Evolutionary conservation across 345 rosid species (phyloP).

Genomic region (Hirschfeldia incana): DNA sequence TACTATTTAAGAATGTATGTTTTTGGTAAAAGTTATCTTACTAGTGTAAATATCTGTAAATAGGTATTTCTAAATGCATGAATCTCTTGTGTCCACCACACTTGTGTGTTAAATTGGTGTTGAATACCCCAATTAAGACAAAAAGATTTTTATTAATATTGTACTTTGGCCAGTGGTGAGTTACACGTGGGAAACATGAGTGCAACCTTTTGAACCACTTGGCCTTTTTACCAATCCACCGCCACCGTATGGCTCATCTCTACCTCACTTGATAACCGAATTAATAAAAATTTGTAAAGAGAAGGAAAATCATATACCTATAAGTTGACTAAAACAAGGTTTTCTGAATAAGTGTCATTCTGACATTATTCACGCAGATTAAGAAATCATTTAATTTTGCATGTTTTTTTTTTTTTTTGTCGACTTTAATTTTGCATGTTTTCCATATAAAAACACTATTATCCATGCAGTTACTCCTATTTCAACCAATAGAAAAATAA

Average conservation of each 20-base stretch:
- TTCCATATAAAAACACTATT: too few relatives aligned
- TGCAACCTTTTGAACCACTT: constrained; percentile 19
- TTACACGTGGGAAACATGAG: constrained; percentile 34
- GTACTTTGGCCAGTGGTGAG: background rate
- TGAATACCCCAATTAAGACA: constrained; percentile 2
- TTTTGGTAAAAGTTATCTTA: background rate
- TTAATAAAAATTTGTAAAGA: background rate
- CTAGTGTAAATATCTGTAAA: constrained; percentile 1
- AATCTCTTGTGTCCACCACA: constrained; percentile 7
- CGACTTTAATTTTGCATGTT: too few relatives aligned
- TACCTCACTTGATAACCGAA: background rate
- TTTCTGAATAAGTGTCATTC: too few relatives aligned
- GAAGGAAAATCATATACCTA: background rate
- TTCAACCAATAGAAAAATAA: too few relatives aligned
- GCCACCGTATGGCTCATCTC: constrained; percentile 6
- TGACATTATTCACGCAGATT: too few relatives aligned
- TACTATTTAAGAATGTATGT: background rate
- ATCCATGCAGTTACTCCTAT: too few relatives aligned
- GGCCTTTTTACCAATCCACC: constrained; percentile 26
- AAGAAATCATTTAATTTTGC: too few relatives aligned
- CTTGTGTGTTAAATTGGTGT: background rate
- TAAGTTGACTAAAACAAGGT: too few relatives aligned
- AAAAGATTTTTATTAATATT: background rate
- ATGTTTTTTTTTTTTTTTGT: too few relatives aligned
- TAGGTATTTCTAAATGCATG: constrained; percentile 11